Conservation (phyloP, 2,329 filamentous ascomycete species). For the Alternaria rosae region DNA sequence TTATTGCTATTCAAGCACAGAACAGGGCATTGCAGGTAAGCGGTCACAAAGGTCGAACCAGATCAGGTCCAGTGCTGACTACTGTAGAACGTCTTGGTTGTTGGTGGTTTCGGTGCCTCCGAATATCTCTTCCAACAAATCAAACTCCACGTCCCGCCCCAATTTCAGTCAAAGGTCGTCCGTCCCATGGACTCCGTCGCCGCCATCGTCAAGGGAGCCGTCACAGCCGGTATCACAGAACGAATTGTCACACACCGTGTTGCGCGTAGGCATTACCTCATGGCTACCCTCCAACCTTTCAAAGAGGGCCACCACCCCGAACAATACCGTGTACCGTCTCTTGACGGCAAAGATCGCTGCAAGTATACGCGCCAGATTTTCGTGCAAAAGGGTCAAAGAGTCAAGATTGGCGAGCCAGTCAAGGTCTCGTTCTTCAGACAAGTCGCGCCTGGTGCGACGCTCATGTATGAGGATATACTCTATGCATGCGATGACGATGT, state of each 20-base stretch:
- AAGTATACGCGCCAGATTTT: conserved; percentile 99
- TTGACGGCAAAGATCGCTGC: conserved; percentile 97
- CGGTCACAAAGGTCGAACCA: neutral
- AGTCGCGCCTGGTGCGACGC: conserved; percentile 92
- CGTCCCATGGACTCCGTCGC: conserved; percentile 98
- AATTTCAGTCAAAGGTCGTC: conserved; percentile 98
- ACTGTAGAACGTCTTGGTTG: conserved; percentile 83
- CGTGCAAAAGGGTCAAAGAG: conserved; percentile 96
- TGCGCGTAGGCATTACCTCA: conserved; percentile 95
- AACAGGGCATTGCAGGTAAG: conserved; percentile 84
- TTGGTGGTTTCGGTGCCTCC: conserved; percentile 96
- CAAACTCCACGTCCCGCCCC: conserved; percentile 95
- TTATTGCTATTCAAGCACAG: conserved; percentile 98
- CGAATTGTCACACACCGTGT: conserved; percentile 96
- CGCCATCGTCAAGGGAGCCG: conserved; percentile 97
- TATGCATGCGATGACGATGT: conserved; percentile 98
- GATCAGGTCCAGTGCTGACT: conserved; percentile 33
- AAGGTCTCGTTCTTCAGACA: conserved; percentile 99
- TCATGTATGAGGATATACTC: conserved; percentile 99
- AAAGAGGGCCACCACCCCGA: conserved; percentile 99
- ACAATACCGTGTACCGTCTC: conserved; percentile 93
- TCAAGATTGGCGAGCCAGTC: conserved; percentile 98
- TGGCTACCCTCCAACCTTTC: conserved; percentile 98
- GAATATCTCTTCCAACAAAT: conserved; percentile 99
- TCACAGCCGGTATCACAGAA: conserved; percentile 97